Conservation (phyloP, 2,329 filamentous ascomycete species). For the Colletotrichum destructivum region DNA sequence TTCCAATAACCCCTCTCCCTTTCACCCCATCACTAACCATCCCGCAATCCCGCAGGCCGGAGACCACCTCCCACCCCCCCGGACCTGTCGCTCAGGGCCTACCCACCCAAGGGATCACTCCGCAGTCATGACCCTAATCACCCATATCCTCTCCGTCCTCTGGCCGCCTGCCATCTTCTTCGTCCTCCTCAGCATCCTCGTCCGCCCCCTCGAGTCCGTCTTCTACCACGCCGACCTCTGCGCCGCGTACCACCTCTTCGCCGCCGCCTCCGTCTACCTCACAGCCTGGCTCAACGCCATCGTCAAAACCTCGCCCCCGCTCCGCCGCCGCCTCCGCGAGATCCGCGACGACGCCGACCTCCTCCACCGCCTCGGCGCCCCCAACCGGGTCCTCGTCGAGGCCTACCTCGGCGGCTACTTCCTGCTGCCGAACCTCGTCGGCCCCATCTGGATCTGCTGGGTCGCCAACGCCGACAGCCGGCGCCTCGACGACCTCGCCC, state of each 20-base stretch:
- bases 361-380: not conserved
- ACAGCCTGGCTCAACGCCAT: constrained; percentile 23
- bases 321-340: not conserved
- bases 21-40: not conserved
- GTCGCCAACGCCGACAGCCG: not conserved
- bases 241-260: constrained; percentile 20
- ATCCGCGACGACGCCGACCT: not conserved
- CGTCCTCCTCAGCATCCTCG: not conserved
- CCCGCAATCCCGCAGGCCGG: not conserved
- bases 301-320: not conserved
- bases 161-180: constrained; percentile 3
- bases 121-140: not conserved
- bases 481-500: constrained; percentile 20
- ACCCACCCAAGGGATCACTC: not conserved
- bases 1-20: too few species aligned
- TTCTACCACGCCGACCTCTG: constrained; percentile 33
- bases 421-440: constrained; percentile 28
- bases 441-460: constrained; percentile 22
- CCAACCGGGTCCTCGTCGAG: constrained; percentile 23
- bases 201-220: constrained; percentile 6
- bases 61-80: too few species aligned
- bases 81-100: too few species aligned
- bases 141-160: not conserved
- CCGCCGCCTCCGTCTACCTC: constrained; percentile 12
- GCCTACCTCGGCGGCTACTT: constrained; percentile 31